A percentile compares a stretch with the other conserved stretches of the same genome.
Evolutionary conservation across 164 flowering plant species (phyloP).

Genomic region (Aristolochia californica): DNA sequence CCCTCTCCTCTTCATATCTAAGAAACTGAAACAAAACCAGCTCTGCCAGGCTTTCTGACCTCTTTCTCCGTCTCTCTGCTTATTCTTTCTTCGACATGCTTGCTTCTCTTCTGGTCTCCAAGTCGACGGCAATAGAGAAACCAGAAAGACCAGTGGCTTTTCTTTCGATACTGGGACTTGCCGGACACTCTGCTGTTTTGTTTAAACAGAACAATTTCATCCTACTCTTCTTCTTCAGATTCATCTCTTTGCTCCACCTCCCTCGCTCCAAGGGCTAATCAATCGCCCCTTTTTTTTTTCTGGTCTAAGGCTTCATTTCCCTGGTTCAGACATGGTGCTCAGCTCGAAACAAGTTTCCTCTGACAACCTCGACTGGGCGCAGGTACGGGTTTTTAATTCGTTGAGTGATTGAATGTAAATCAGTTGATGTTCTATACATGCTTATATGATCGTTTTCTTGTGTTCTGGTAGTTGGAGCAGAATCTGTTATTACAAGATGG

Average conservation of each 20-base stretch:
- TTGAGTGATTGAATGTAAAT: neutral
- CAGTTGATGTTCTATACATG: neutral
- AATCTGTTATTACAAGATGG: conserved; percentile 18
- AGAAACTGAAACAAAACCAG: neutral
- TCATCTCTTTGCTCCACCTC: conserved; percentile 15
- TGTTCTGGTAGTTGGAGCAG: neutral
- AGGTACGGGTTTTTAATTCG: too few relatives aligned
- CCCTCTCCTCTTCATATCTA: neutral
- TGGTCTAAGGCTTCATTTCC: too few relatives aligned
- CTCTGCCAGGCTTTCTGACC: too few relatives aligned
- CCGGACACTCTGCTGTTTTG: neutral
- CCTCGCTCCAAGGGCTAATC: conserved; percentile 26
- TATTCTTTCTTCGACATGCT: conserved; percentile 26
- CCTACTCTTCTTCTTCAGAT: conserved; percentile 16
- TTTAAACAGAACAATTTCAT: conserved; percentile 13
- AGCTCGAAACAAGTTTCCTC: conserved; percentile 41
- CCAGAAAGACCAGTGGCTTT: neutral
- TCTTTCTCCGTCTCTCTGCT: too few relatives aligned
- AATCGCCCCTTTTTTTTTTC: neutral
- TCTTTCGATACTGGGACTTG: neutral
- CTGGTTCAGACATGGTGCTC: conserved; percentile 38
- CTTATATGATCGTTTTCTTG: neutral
- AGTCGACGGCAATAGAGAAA: conserved; percentile 1
- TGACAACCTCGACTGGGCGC: conserved; percentile 35
- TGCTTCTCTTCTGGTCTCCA: conserved; percentile 29